These are phyloP conservation scores for Petrea volubilis DNA, from an alignment of 257 asterid genomes.

Conservation along the genomic window DNA sequence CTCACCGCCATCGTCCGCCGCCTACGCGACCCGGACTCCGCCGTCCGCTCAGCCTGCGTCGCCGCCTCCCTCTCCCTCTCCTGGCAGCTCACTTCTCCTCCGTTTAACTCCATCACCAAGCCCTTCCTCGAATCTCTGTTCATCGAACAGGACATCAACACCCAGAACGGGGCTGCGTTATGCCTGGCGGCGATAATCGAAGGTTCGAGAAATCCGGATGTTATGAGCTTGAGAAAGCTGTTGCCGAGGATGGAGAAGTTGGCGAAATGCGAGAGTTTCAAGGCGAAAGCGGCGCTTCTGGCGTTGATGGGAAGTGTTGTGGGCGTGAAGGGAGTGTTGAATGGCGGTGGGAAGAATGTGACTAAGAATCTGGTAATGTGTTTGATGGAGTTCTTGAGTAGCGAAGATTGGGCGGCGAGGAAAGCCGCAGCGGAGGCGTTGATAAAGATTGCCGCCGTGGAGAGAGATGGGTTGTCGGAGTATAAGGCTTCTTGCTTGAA, in stretches of 20 bases:
- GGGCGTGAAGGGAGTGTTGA: slow-evolving; percentile 49
- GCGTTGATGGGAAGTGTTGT: slow-evolving; percentile 58
- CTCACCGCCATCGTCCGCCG: slow-evolving; percentile 78
- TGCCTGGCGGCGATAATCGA: slow-evolving; percentile 65
- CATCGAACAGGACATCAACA: slow-evolving; percentile 55
- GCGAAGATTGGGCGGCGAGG: slow-evolving; percentile 87
- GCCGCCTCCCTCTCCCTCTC: slow-evolving; percentile 59
- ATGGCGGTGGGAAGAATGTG: slow-evolving; percentile 33
- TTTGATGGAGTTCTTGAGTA: slow-evolving; percentile 61
- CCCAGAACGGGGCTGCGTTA: slow-evolving; percentile 64
- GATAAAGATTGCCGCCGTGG: slow-evolving; percentile 55
- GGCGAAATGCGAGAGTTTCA: slow-evolving; percentile 51
- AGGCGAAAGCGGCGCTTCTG: slow-evolving; percentile 46
- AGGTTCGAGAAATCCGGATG: slow-evolving; percentile 56
- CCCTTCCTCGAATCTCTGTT: slow-evolving; percentile 76
- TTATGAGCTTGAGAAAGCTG: slow-evolving; percentile 47
- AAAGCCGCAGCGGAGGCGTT: slow-evolving; percentile 77
- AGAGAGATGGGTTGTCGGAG: slow-evolving; percentile 50
- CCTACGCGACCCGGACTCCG: slow-evolving; percentile 73
- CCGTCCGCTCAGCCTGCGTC: slow-evolving; percentile 72
- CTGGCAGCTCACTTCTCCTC: slow-evolving; percentile 43
- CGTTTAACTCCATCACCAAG: slow-evolving; percentile 54
- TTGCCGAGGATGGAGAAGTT: slow-evolving; percentile 62
- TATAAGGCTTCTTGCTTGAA: slow-evolving; percentile 61
- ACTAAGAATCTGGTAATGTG: slow-evolving; percentile 50